Base-by-base conservation (phyloP, 1,139 yeast genomes). In the Lodderomyces parapsilosis region DNA sequence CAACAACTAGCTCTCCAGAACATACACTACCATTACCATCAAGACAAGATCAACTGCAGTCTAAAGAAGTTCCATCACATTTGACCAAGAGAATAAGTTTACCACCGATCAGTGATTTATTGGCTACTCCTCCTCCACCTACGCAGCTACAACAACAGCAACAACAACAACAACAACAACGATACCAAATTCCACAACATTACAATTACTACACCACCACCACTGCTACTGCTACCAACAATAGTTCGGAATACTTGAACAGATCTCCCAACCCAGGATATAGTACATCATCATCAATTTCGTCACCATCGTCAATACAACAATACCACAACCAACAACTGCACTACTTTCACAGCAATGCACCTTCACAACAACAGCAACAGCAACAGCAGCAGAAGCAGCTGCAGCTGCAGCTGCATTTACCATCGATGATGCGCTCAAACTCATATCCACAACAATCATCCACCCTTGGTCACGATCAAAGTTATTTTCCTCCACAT, bases 91-190 rank as follows among this genome's bases (percentile, higher is more conserved):
- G 27, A 15, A 56, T 66, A 18, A 63, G 63, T 46, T 60, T 67
- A 52, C 73, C 73, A 18, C 71, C 73, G 13, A 67, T 67, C 28
- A 61, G 66, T 32, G 69, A 67, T 53, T 60, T 67, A 23, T 59
- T 66, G 18, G 38, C 25, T 8, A 17, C 23, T 9, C 20, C 43
- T 10, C 39, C 30, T 27, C 43, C 42, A 36, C 44, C 38, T 36
- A 33, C 23, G 1, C 43, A 31, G 33, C 43, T 43, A 15, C 52
- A 40, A 24, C 42, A 36, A 17, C 41, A 36, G 9, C 43, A 30
- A 23, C 43, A 15, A 15, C 31, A 11, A 14, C 41, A 22, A 22
- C 40, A 38, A 23, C 37, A 34, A 17, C 41, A 36, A 13, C 43
- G 24, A 23, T 41, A 15, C 10, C 31, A 11, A 14, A 36, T 13